phyloP scores from a whole-genome alignment of 2,329 filamentous ascomycete species.

The Fusarium oxysporum region DNA sequence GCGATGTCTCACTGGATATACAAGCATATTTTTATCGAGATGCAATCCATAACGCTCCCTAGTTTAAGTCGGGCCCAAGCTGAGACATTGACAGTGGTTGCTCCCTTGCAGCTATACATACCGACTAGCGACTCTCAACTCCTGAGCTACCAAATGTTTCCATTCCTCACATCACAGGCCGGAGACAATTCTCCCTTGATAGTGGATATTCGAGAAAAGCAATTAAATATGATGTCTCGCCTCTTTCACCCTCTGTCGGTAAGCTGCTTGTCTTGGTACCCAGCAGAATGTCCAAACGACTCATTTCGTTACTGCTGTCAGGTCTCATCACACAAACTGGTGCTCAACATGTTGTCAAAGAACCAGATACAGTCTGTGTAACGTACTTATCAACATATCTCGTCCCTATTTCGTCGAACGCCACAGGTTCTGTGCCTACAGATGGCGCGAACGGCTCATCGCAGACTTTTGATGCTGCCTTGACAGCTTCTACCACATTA shows the following conservation, averaged over 20 bases:
- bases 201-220: accelerated
- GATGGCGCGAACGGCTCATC: no score
- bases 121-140: background rate
- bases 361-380: background rate
- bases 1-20: background rate
- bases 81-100: background rate
- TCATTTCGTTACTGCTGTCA: background rate
- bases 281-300: background rate
- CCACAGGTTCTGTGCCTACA: background rate
- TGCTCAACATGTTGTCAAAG: background rate
- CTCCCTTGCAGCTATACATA: background rate
- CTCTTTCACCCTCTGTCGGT: accelerated
- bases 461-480: no score
- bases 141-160: no score
- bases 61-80: background rate
- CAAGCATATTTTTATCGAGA: background rate
- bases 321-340: accelerated
- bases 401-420: background rate
- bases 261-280: background rate
- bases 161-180: background rate
- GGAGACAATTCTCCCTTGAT: accelerated
- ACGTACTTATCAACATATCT: background rate
- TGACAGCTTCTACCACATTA: background rate
- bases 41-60: no score
- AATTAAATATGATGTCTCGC: accelerated